Evolutionary conservation across 2,329 filamentous ascomycete genomes (phyloP).

Genomic region (Chrysosphaeria jannelii): DNA sequence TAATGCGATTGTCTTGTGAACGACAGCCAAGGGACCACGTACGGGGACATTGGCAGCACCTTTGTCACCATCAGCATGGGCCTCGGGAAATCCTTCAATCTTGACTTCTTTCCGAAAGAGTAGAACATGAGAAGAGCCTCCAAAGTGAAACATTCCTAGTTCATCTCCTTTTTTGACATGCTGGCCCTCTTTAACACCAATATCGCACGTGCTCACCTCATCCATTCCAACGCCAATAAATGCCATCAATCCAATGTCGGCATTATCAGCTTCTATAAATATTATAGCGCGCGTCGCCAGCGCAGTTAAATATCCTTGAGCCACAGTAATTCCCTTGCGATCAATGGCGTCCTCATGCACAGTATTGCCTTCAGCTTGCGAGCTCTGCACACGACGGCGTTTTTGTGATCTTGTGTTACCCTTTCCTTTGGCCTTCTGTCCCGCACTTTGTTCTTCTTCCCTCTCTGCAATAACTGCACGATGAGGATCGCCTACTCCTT

Average conservation of each 20-base stretch:
- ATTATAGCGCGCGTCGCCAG: constrained; percentile 41
- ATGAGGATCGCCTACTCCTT: constrained; percentile 6
- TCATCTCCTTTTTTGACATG: constrained; percentile 37
- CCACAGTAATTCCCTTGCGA: constrained; percentile 13
- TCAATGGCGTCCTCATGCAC: constrained; percentile 14
- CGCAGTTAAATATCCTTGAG: constrained; percentile 34
- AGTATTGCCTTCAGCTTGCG: constrained; percentile 4
- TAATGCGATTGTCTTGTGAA: too few relatives aligned
- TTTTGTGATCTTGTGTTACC: not conserved
- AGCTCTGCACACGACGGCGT: not conserved
- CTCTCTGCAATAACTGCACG: not conserved
- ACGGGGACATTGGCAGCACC: constrained; percentile 9
- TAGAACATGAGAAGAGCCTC: constrained; percentile 40
- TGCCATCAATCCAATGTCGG: constrained; percentile 33
- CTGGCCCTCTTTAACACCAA: constrained; percentile 35
- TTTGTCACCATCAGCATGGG: too few relatives aligned
- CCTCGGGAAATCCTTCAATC: constrained; percentile 11
- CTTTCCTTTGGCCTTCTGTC: not conserved
- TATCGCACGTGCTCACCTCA: constrained; percentile 44
- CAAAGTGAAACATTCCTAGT: constrained; percentile 55
- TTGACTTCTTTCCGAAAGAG: constrained; percentile 28
- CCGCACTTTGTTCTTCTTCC: not conserved
- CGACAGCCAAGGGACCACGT: constrained; percentile 8
- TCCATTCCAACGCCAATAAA: constrained; percentile 49
- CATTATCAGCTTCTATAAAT: constrained; percentile 39